Percentiles rank a stretch among this genome's conserved stretches.
These are phyloP conservation scores for Cyclanthera cordifolia DNA, from an alignment of 306 rosid genomes.

Conservation along the genomic window DNA sequence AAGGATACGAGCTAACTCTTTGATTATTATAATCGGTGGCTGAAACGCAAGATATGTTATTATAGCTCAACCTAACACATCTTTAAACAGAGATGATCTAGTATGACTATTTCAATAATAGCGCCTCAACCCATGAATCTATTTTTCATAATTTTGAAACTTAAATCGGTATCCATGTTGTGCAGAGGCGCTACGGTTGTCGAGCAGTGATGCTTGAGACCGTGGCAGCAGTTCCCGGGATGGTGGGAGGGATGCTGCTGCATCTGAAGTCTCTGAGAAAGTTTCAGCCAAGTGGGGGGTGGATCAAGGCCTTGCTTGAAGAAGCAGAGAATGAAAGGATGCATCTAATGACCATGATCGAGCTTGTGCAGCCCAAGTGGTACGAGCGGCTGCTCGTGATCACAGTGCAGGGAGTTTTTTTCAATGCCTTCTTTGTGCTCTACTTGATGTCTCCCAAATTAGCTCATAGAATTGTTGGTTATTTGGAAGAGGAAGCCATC, in stretches of 20 bases:
- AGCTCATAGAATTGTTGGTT: constrained; percentile 66
- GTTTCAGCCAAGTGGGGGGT: constrained; percentile 59
- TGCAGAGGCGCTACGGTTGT: constrained; percentile 55
- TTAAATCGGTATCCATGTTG: too few relatives aligned
- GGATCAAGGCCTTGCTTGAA: constrained; percentile 73
- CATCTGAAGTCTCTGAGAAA: constrained; percentile 48
- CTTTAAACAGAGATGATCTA: too few relatives aligned
- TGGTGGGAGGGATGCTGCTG: constrained; percentile 70
- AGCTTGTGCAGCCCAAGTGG: constrained; percentile 66
- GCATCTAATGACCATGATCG: constrained; percentile 75
- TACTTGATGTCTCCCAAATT: constrained; percentile 50
- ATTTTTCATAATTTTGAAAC: too few relatives aligned
- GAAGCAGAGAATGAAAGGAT: constrained; percentile 86
- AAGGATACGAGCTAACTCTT: too few relatives aligned
- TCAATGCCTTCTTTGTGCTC: constrained; percentile 49
- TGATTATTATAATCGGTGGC: too few relatives aligned
- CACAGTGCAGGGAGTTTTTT: constrained; percentile 68
- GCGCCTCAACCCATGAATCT: too few relatives aligned
- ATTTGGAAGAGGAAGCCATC: constrained; percentile 66
- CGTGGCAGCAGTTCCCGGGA: constrained; percentile 65
- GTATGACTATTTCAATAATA: too few relatives aligned
- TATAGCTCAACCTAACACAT: too few relatives aligned
- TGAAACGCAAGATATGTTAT: too few relatives aligned
- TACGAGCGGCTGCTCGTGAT: constrained; percentile 56
- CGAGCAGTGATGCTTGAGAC: constrained; percentile 68